These are phyloP conservation scores for Sarocladium brachiariae DNA, from an alignment of 2,329 filamentous ascomycete genomes.

Conservation along the genomic window DNA sequence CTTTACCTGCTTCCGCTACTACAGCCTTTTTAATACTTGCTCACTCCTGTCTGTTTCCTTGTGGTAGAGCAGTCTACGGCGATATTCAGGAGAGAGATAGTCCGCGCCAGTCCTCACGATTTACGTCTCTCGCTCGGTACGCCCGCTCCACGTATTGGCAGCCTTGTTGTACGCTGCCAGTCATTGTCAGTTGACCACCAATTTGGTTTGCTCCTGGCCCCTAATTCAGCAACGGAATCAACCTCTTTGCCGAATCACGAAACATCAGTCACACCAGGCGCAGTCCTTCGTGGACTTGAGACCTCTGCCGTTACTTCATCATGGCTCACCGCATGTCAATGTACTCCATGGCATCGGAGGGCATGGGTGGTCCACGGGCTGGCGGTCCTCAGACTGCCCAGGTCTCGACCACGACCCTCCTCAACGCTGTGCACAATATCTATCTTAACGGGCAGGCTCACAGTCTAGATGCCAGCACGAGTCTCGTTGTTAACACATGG, in stretches of 20 bases:
- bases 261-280: slow-evolving; percentile 27
- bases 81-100: no score
- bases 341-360: slow-evolving; percentile 61
- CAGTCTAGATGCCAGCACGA: slow-evolving; percentile 80
- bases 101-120: slow-evolving; percentile 13
- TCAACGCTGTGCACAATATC: slow-evolving; percentile 86
- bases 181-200: neutral
- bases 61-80: no score
- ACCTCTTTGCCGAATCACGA: slow-evolving; percentile 11
- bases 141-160: neutral
- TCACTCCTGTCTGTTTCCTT: neutral
- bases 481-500: slow-evolving; percentile 93
- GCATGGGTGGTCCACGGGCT: slow-evolving; percentile 48
- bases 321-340: slow-evolving; percentile 63
- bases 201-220: neutral
- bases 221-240: neutral
- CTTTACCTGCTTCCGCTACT: slow-evolving; percentile 3
- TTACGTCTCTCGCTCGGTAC: slow-evolving; percentile 11
- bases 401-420: slow-evolving; percentile 84
- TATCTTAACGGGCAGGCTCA: slow-evolving; percentile 81
- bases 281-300: slow-evolving; percentile 28
- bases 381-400: slow-evolving; percentile 65
- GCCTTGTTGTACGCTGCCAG: neutral
- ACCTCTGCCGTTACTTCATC: slow-evolving; percentile 16
- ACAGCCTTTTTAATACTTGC: slow-evolving; percentile 4